Conservation (phyloP, 345 rosid genomes). For the Pelargonium nanum region DNA sequence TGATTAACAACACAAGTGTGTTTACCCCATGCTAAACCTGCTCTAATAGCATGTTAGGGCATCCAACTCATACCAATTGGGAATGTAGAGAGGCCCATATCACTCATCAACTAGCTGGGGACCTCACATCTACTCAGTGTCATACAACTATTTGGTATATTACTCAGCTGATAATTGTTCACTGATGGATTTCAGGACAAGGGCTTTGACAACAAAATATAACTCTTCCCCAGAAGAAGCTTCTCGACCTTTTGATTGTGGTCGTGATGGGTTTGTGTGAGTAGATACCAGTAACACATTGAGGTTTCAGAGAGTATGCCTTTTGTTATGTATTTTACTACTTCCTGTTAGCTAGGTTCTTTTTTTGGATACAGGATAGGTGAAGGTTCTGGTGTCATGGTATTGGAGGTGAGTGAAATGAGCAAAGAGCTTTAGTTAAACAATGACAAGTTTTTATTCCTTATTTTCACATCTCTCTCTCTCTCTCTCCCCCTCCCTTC, state of each 20-base stretch:
- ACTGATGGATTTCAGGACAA: slow-evolving; percentile 40
- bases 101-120: not conserved
- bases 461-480: slow-evolving; percentile 10
- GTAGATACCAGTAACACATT: slow-evolving; percentile 21
- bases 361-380: slow-evolving; percentile 61
- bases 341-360: slow-evolving; percentile 8
- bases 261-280: slow-evolving; percentile 95
- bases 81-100: not conserved
- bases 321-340: not conserved
- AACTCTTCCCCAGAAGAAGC: slow-evolving; percentile 76
- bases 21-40: not conserved
- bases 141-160: too few species aligned
- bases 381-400: slow-evolving; percentile 81
- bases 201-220: slow-evolving; percentile 79
- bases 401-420: slow-evolving; percentile 62
- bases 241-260: slow-evolving; percentile 89
- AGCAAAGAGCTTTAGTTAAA: slow-evolving; percentile 4
- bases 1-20: not conserved
- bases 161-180: slow-evolving; percentile 3
- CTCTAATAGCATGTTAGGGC: not conserved
- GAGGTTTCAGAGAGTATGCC: not conserved
- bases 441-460: not conserved
- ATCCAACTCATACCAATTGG: not conserved
- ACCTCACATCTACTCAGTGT: not conserved
- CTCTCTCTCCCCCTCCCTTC: not conserved